A percentile compares a stretch with the other conserved stretches of the same genome.
Conservation (phyloP, 2,329 filamentous ascomycete genomes). For the Salinomyces thailandicus region DNA sequence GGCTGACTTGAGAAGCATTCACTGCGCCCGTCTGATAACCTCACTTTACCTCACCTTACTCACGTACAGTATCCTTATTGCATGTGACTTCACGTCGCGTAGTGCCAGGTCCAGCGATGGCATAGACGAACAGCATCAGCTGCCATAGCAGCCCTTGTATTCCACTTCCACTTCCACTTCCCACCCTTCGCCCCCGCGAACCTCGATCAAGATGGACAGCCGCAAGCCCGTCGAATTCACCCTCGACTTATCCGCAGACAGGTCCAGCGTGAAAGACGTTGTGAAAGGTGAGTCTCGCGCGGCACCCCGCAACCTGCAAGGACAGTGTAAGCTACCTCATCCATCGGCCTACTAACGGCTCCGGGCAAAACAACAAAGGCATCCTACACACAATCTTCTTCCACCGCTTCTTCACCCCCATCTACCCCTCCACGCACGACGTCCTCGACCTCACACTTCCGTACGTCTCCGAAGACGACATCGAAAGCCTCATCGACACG, state of each 20-base stretch:
- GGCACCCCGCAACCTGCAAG: not conserved
- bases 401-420: conserved; percentile 88
- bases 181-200: too few species aligned
- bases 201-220: conserved; percentile 53
- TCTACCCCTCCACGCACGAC: conserved; percentile 73
- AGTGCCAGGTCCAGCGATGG: too few species aligned
- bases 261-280: conserved; percentile 78
- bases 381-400: conserved; percentile 98
- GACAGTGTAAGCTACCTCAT: not conserved
- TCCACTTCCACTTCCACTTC: too few species aligned
- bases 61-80: too few species aligned
- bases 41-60: too few species aligned
- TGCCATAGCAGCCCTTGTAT: too few species aligned
- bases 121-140: too few species aligned
- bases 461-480: conserved; percentile 77
- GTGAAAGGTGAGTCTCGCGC: conserved; percentile 55
- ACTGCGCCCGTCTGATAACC: too few species aligned
- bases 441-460: conserved; percentile 85
- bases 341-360: not conserved
- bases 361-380: conserved; percentile 43
- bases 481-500: conserved; percentile 88
- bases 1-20: too few species aligned
- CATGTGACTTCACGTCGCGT: too few species aligned
- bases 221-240: conserved; percentile 74
- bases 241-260: conserved; percentile 87